Conservation (phyloP, 2,329 filamentous ascomycete species). For the Pseudogymnoascus sp. region DNA sequence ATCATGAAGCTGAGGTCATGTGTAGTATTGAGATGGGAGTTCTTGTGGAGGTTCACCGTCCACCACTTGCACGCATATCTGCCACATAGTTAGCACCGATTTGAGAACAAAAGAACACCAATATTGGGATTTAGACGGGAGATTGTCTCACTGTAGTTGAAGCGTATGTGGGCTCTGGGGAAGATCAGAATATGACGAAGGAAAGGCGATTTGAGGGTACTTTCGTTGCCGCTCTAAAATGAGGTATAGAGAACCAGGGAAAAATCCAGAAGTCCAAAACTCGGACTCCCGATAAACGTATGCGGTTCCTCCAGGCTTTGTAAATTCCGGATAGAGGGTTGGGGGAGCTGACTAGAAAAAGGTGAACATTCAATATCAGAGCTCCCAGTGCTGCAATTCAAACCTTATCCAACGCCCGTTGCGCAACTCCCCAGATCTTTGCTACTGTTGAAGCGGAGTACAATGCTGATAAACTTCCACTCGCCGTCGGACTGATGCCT, state of each 20-base stretch:
- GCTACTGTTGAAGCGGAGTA: constrained; percentile 17
- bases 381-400: neutral
- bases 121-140: neutral
- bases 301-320: constrained; percentile 27
- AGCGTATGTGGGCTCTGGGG: constrained; percentile 18
- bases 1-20: constrained; percentile 40
- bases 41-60: constrained; percentile 31
- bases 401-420: constrained; percentile 13
- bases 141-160: constrained; percentile 21
- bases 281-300: constrained; percentile 35
- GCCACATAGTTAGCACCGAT: neutral
- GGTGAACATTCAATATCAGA: constrained; percentile 10
- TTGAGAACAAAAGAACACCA: neutral
- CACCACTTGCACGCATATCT: constrained; percentile 35
- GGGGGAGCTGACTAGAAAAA: constrained; percentile 12
- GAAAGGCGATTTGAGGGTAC: constrained; percentile 15
- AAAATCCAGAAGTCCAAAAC: constrained; percentile 43
- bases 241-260: constrained; percentile 37
- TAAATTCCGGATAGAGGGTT: constrained; percentile 31
- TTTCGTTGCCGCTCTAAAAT: constrained; percentile 31
- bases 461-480: constrained; percentile 10
- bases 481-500: neutral
- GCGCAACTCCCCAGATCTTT: constrained; percentile 22
- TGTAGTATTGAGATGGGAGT: constrained; percentile 29
- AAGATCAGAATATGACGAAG: neutral